These are phyloP conservation scores for Aureobasidium sp. DNA, from an alignment of 2,329 filamentous ascomycete genomes.

Conservation along the genomic window DNA sequence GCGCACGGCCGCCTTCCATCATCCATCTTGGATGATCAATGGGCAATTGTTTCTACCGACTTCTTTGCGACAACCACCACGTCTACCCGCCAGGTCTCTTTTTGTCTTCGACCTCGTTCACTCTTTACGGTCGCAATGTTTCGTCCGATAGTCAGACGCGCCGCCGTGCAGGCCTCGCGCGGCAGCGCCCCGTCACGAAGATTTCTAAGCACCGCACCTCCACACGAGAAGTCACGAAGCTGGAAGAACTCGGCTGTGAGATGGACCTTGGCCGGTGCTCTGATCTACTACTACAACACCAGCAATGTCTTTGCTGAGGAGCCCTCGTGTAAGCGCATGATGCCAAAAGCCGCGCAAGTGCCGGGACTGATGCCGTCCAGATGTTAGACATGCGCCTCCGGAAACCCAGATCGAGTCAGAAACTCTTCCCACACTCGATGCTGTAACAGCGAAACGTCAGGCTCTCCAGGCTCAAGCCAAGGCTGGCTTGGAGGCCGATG, in stretches of 20 bases:
- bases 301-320: conserved; percentile 82
- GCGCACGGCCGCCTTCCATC: neutral
- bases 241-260: conserved; percentile 73
- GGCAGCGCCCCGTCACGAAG: conserved; percentile 35
- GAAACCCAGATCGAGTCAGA: conserved; percentile 37
- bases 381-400: conserved; percentile 30
- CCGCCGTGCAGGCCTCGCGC: conserved; percentile 29
- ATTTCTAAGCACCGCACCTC: conserved; percentile 52
- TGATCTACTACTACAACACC: conserved; percentile 92
- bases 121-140: conserved; percentile 42
- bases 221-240: conserved; percentile 62
- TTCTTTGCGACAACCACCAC: neutral
- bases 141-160: conserved; percentile 42
- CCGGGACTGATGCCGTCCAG: conserved; percentile 22
- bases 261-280: conserved; percentile 67
- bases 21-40: neutral
- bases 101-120: neutral
- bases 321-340: conserved; percentile 55
- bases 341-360: neutral
- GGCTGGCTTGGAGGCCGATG: conserved; percentile 24
- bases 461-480: conserved; percentile 28
- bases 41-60: conserved; percentile 11
- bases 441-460: conserved; percentile 37
- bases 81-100: neutral
- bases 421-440: conserved; percentile 38